A percentile compares a stretch with the other conserved stretches of the same genome.
These are phyloP conservation scores for Magnolia changhungtana DNA, from an alignment of 164 flowering plant genomes.

Conservation along the genomic window DNA sequence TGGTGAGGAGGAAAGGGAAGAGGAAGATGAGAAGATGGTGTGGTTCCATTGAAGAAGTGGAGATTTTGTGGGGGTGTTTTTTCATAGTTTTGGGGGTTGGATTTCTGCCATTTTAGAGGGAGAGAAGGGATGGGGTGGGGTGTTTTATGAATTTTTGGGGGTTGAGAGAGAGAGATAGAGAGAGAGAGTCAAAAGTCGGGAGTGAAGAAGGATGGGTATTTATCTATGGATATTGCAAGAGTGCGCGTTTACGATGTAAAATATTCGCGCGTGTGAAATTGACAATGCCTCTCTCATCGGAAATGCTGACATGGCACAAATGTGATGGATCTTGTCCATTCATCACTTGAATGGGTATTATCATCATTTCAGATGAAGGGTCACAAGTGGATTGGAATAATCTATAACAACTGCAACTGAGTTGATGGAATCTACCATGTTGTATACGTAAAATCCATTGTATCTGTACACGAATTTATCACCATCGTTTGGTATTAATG, in stretches of 20 bases:
- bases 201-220: background rate
- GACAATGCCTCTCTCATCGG: no score
- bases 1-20: background rate
- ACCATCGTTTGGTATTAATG: no score
- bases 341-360: no score
- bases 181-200: background rate
- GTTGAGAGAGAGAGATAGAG: background rate
- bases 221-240: background rate
- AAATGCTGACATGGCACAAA: no score
- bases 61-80: background rate
- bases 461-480: no score
- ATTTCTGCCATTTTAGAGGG: conserved; percentile 31
- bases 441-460: no score
- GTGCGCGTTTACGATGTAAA: background rate
- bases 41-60: background rate
- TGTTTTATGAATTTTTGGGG: background rate
- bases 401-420: no score
- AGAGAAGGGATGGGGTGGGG: background rate
- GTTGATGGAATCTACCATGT: no score
- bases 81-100: conserved; percentile 17
- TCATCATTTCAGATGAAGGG: no score
- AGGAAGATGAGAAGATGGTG: background rate
- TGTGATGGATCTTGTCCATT: no score
- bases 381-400: no score
- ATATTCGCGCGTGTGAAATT: background rate